Evolutionary conservation across 805 yeast genomes (phyloP).

Genomic region (Saccharomyces paradoxus): DNA sequence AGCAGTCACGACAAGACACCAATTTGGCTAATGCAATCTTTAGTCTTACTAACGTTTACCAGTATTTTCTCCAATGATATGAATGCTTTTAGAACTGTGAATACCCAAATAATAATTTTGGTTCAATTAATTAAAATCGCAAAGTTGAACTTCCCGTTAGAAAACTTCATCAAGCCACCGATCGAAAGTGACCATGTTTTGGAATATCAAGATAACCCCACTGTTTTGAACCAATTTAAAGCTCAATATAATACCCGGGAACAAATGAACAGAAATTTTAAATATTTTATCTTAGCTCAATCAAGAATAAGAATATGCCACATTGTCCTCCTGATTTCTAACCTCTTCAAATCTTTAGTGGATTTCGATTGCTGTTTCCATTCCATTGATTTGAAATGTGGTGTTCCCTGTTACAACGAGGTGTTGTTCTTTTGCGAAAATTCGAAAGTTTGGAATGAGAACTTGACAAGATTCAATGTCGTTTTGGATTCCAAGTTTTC

Average conservation of each 20-base stretch:
- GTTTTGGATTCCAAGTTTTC: conserved; percentile 44
- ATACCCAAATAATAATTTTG: conserved; percentile 72
- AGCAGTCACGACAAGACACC: conserved; percentile 10
- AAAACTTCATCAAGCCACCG: conserved; percentile 35
- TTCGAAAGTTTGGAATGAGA: conserved; percentile 43
- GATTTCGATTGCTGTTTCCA: conserved; percentile 39
- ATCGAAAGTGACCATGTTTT: conserved; percentile 35
- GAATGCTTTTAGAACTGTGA: conserved; percentile 67
- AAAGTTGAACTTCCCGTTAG: conserved; percentile 54
- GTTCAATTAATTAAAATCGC: conserved; percentile 72
- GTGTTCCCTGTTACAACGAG: conserved; percentile 56
- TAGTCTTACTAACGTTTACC: conserved; percentile 72
- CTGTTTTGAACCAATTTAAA: conserved; percentile 35
- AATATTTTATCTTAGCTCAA: conserved; percentile 60
- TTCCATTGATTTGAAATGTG: conserved; percentile 48
- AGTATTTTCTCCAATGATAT: conserved; percentile 67
- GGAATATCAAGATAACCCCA: conserved; percentile 38
- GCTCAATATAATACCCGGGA: conserved; percentile 24
- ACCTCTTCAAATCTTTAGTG: conserved; percentile 42
- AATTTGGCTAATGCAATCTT: conserved; percentile 77
- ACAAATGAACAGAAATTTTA: conserved; percentile 30
- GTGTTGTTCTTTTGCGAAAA: conserved; percentile 50
- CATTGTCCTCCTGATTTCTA: conserved; percentile 50
- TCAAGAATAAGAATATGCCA: conserved; percentile 72
- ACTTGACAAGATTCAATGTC: conserved; percentile 32